These are phyloP conservation scores for Crithidia thermophila DNA, from an alignment of 208 protist species.

Conservation along the genomic window DNA sequence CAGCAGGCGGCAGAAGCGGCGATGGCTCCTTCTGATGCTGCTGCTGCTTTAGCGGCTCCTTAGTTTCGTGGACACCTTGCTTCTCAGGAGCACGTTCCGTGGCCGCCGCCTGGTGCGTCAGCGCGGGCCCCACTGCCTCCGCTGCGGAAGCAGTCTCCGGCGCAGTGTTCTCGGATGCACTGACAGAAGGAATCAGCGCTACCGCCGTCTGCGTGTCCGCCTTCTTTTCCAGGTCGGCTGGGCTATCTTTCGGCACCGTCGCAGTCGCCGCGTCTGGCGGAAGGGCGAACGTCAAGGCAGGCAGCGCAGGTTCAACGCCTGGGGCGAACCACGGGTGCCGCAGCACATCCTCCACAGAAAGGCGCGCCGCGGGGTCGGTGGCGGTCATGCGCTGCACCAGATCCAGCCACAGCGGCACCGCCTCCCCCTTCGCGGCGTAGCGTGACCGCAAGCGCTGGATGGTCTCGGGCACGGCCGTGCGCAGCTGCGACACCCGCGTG, in stretches of 20 bases:
- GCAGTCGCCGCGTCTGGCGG: neutral
- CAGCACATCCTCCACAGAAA: slow-evolving; percentile 62
- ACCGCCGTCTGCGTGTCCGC: too few relatives aligned
- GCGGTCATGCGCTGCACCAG: slow-evolving; percentile 68
- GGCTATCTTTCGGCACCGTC: neutral
- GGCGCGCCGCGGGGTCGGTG: slow-evolving; percentile 50
- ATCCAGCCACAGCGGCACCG: slow-evolving; percentile 42
- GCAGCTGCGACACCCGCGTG: slow-evolving; percentile 36
- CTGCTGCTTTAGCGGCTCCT: neutral
- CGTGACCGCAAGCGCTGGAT: slow-evolving; percentile 27
- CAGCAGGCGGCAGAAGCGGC: neutral
- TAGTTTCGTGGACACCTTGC: neutral
- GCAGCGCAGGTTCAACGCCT: slow-evolving; percentile 14
- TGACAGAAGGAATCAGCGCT: too few relatives aligned
- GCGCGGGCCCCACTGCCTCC: neutral
- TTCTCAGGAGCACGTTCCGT: too few relatives aligned
- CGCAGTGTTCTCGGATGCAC: too few relatives aligned
- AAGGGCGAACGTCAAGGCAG: slow-evolving; percentile 26
- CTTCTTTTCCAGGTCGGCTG: too few relatives aligned
- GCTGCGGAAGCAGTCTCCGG: too few relatives aligned
- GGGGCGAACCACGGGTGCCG: slow-evolving; percentile 62
- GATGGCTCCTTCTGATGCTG: neutral
- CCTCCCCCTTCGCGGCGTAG: slow-evolving; percentile 11
- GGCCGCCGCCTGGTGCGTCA: too few relatives aligned
- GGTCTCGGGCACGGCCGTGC: slow-evolving; percentile 30